Percentiles rank a stretch among this genome's conserved stretches.
Conservation (phyloP, 257 asterid species). For the Nicotiana benthamiana region DNA sequence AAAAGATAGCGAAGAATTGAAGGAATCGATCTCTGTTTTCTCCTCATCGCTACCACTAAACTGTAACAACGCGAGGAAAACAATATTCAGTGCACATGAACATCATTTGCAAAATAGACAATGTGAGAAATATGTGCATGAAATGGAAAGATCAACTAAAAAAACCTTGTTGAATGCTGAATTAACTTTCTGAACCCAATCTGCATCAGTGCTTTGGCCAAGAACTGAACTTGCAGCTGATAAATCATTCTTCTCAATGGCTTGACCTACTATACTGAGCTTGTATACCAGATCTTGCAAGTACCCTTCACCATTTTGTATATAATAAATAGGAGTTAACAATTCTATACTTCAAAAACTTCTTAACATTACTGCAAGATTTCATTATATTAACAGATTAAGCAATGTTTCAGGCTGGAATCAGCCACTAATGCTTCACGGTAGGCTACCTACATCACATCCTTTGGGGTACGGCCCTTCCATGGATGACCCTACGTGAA, state of each 20-base stretch:
- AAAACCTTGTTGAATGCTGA: conserved; percentile 74
- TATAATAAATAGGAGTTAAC: neutral
- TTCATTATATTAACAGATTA: too few species aligned
- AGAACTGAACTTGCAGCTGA: conserved; percentile 59
- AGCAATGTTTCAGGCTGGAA: too few species aligned
- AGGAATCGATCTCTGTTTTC: conserved; percentile 56
- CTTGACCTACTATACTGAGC: conserved; percentile 77
- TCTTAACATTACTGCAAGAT: too few species aligned
- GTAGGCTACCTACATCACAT: too few species aligned
- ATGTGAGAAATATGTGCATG: conserved; percentile 1
- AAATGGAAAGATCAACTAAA: neutral
- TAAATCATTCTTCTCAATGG: conserved; percentile 73
- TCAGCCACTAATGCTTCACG: too few species aligned
- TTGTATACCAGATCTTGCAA: conserved; percentile 83
- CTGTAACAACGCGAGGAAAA: conserved; percentile 24
- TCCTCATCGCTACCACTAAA: conserved; percentile 80
- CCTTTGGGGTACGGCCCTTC: too few species aligned
- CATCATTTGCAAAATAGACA: neutral
- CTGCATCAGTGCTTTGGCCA: conserved; percentile 56
- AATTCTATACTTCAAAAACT: too few species aligned
- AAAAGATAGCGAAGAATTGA: conserved; percentile 55
- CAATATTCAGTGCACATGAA: neutral
- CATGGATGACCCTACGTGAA: too few species aligned
- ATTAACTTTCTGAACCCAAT: conserved; percentile 66
- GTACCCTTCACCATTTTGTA: conserved; percentile 43